These are phyloP conservation scores for Selenicereus undatus DNA, from an alignment of 148 eudicot species.

Conservation along the genomic window DNA sequence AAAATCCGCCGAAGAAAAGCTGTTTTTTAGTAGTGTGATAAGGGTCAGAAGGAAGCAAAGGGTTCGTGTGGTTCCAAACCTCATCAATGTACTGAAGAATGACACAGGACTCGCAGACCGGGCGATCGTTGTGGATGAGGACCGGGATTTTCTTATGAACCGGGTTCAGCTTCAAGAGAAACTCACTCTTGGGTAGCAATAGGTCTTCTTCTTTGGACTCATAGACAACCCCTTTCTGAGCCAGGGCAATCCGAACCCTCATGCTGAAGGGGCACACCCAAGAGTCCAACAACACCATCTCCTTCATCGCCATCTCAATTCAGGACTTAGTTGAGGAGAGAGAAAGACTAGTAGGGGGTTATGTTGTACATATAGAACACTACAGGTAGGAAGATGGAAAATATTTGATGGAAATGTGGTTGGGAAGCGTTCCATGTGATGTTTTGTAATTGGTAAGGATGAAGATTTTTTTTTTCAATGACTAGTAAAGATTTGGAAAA, in stretches of 20 bases:
- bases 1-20: too few species aligned
- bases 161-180: not conserved
- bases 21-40: too few species aligned
- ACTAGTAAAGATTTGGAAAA: too few species aligned
- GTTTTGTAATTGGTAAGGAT: too few species aligned
- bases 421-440: too few species aligned
- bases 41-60: constrained; percentile 10
- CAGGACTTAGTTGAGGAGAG: too few species aligned
- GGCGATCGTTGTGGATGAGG: not conserved
- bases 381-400: too few species aligned
- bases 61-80: not conserved
- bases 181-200: not conserved
- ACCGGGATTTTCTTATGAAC: constrained; percentile 9
- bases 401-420: too few species aligned
- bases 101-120: not conserved
- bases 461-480: too few species aligned
- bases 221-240: constrained; percentile 4
- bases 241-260: not conserved
- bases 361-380: too few species aligned
- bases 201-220: constrained; percentile 4
- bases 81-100: constrained; percentile 9
- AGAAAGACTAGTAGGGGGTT: too few species aligned
- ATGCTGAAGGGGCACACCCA: not conserved
- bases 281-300: not conserved
- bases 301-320: not conserved